Percentiles rank a stretch among this genome's conserved stretches.
phyloP scores from a whole-genome alignment of 257 asterid genomes.

The Marsdenia floribunda region DNA sequence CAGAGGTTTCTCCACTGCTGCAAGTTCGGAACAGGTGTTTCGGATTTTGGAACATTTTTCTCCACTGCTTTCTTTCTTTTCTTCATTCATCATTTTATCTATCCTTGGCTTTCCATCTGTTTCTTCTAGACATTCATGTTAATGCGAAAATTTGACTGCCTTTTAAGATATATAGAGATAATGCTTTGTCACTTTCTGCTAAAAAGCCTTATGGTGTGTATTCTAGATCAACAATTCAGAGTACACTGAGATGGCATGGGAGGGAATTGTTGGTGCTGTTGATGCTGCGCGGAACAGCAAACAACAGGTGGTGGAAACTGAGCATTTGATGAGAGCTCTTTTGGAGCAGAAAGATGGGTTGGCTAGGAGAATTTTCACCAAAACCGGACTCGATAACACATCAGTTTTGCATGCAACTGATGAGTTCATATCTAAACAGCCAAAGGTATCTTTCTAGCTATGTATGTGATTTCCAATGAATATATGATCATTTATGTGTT shows the following conservation, averaged over 20 bases:
- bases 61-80: too few relatives aligned
- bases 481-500: slow-evolving; percentile 12
- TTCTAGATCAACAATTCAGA: slow-evolving; percentile 65
- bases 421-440: slow-evolving; percentile 70
- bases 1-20: slow-evolving; percentile 31
- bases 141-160: neutral
- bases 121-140: neutral
- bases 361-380: slow-evolving; percentile 81
- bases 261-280: slow-evolving; percentile 63
- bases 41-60: neutral
- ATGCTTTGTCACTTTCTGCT: neutral
- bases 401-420: slow-evolving; percentile 66
- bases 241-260: slow-evolving; percentile 93
- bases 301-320: slow-evolving; percentile 84
- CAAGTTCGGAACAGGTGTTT: slow-evolving; percentile 48
- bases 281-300: slow-evolving; percentile 65
- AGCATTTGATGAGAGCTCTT: slow-evolving; percentile 88
- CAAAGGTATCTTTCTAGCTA: slow-evolving; percentile 45
- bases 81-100: neutral
- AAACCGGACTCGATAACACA: slow-evolving; percentile 84
- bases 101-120: neutral
- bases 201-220: neutral
- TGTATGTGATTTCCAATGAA: neutral
- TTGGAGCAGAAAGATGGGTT: slow-evolving; percentile 90
- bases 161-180: slow-evolving; percentile 1